Evolutionary conservation across 2,329 filamentous ascomycete species (phyloP).

Genomic region (Blumeria graminis): DNA sequence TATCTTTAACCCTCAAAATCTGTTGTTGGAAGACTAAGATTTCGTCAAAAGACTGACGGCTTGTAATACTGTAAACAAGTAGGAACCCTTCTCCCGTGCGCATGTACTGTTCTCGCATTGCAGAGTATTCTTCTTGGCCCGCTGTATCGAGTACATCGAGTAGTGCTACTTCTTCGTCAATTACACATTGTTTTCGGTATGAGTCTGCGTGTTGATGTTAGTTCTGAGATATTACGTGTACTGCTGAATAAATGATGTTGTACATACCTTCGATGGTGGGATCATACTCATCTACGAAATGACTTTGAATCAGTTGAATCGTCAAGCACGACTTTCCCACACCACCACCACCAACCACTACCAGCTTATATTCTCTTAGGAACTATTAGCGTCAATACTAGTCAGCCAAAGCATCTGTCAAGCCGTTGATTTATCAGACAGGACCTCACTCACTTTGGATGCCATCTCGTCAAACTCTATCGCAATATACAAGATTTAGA

Average conservation of each 20-base stretch:
- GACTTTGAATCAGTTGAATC: conserved; percentile 37
- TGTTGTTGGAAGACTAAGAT: conserved; percentile 98
- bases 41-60: conserved; percentile 91
- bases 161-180: conserved; percentile 92
- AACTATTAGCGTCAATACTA: conserved; percentile 27
- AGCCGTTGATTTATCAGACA: neutral
- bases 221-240: neutral
- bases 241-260: neutral
- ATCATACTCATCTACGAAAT: conserved; percentile 4
- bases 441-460: neutral
- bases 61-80: conserved; percentile 95
- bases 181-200: conserved; percentile 98
- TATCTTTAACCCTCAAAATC: conserved; percentile 95
- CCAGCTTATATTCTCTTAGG: conserved; percentile 79
- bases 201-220: conserved; percentile 39
- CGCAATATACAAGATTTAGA: neutral
- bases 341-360: conserved; percentile 92
- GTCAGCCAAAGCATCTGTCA: conserved; percentile 3
- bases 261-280: conserved; percentile 29
- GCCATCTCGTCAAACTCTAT: neutral
- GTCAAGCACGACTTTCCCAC: conserved; percentile 98
- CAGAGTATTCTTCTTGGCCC: conserved; percentile 96
- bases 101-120: conserved; percentile 99
- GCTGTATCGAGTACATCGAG: conserved; percentile 96
- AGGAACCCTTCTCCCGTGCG: conserved; percentile 94